Base-by-base conservation (phyloP, 768 basidiomycete genomes). In the Suillus decipiens region DNA sequence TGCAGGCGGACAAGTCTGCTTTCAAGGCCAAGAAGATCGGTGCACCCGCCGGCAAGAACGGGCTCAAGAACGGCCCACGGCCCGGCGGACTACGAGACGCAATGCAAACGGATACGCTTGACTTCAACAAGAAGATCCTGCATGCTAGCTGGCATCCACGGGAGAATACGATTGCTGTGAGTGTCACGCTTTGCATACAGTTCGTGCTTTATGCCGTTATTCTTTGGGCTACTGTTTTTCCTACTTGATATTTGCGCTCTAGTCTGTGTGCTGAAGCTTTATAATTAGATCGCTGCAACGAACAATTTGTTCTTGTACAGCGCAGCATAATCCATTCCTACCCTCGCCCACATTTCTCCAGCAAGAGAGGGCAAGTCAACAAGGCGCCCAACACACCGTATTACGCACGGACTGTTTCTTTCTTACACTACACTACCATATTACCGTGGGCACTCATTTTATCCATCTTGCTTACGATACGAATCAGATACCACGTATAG, bases 21-120 rank as follows among this genome's bases (percentile, higher is more conserved):
- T 99, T 99, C 82, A 99, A 99, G 77, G 94, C 93, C 56, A 99
- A 98, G 89, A 99, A 99, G 84, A 92, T 97, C 61, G 95, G 96
- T 14, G 95, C 92, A 2, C 88, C 89, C 10, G 86, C 87, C n/a
- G 86, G 84, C 71, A 90, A 91, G 75, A 78, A 84, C 65, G 80
- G 83, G 54, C 71, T 84, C 70, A 89, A 90, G 86, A 88, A 95
- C 75, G 94, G 95, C 14, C 56, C 37, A 14, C 87, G 92, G 71
- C 82, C 84, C 43, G 85, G 87, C 58, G 74, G 73, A 57, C 77
- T 92, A 74, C 88, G 90, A 73, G 95, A 96, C 67, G 86, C 89
- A 55, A 93, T 97, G 87, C 91, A 95, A 73, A 75, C 89, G 71
- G 90, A 93, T 70, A 87, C 92, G 19, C 78, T 92, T 65, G 93